These are phyloP conservation scores for Graphilbum ipis-grandicollis DNA, from an alignment of 2,329 filamentous ascomycete species.

Conservation along the genomic window DNA sequence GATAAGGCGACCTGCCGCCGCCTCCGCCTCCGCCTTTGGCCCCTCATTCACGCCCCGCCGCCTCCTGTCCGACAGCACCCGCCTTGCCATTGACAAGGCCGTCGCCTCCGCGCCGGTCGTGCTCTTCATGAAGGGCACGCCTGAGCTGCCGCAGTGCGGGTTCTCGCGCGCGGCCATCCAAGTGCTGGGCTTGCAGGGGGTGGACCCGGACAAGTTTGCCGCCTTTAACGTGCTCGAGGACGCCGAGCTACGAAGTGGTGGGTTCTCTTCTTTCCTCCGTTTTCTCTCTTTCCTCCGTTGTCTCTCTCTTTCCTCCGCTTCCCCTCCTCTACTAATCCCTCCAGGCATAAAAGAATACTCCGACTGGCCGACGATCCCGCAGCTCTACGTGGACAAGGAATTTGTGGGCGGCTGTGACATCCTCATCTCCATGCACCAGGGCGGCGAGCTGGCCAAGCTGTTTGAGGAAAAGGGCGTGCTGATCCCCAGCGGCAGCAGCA, in stretches of 20 bases:
- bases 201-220: conserved; percentile 91
- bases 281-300: background rate
- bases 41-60: background rate
- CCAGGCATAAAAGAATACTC: conserved; percentile 96
- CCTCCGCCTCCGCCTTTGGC: background rate
- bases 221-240: conserved; percentile 97
- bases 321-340: background rate
- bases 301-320: background rate
- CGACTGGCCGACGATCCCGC: conserved; percentile 97
- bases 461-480: conserved; percentile 87
- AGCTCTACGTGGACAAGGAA: conserved; percentile 88
- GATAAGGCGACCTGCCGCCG: too few species aligned
- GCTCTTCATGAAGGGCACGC: conserved; percentile 85
- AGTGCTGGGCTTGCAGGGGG: conserved; percentile 84
- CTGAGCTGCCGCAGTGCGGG: conserved; percentile 64
- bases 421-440: conserved; percentile 91
- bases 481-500: conserved; percentile 32
- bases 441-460: conserved; percentile 79
- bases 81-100: conserved; percentile 75
- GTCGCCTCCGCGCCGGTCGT: conserved; percentile 80
- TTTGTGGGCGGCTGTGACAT: conserved; percentile 98
- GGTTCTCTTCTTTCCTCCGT: conserved; percentile 10
- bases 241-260: conserved; percentile 65
- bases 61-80: conserved; percentile 58
- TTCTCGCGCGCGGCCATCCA: conserved; percentile 93